These are phyloP conservation scores for Elaeis oleifera DNA, from an alignment of 202 grass and related monocot genomes.

Conservation along the genomic window DNA sequence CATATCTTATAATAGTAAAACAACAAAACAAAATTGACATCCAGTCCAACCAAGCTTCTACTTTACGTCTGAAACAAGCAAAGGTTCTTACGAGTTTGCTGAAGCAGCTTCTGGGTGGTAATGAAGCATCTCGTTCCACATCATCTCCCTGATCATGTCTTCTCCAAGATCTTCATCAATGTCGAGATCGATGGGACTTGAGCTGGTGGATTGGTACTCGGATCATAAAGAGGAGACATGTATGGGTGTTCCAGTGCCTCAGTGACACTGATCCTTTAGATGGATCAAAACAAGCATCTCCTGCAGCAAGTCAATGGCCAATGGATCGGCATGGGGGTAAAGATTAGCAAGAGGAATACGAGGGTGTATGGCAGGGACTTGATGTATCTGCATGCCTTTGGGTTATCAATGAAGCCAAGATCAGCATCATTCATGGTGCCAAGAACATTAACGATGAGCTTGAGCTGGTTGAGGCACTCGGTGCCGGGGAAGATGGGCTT, in stretches of 20 bases:
- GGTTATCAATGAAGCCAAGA: slow-evolving; percentile 63
- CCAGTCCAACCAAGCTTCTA: too few relatives aligned
- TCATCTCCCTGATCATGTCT: slow-evolving; percentile 81
- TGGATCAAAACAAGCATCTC: slow-evolving; percentile 85
- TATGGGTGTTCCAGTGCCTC: slow-evolving; percentile 75
- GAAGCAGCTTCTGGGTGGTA: slow-evolving; percentile 61
- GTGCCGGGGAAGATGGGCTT: slow-evolving; percentile 70
- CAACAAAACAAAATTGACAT: too few relatives aligned
- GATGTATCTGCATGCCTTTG: slow-evolving; percentile 74
- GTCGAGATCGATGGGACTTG: slow-evolving; percentile 60
- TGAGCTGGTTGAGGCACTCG: slow-evolving; percentile 81
- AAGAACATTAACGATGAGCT: slow-evolving; percentile 79
- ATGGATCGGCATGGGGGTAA: slow-evolving; percentile 61
- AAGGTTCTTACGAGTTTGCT: slow-evolving; percentile 29
- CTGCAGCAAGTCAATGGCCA: slow-evolving; percentile 71
- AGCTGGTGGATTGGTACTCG: slow-evolving; percentile 52
- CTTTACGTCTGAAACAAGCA: slow-evolving; percentile 1
- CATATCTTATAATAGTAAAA: too few relatives aligned
- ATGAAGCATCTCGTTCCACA: slow-evolving; percentile 90
- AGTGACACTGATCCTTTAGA: slow-evolving; percentile 62
- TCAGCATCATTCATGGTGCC: slow-evolving; percentile 51
- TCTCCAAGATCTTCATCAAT: slow-evolving; percentile 67
- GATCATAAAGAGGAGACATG: slow-evolving; percentile 75
- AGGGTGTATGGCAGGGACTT: slow-evolving; percentile 69
- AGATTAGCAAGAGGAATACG: slow-evolving; percentile 50